These are phyloP conservation scores for Mallotus nudiflorus DNA, from an alignment of 345 rosid species.

Conservation along the genomic window DNA sequence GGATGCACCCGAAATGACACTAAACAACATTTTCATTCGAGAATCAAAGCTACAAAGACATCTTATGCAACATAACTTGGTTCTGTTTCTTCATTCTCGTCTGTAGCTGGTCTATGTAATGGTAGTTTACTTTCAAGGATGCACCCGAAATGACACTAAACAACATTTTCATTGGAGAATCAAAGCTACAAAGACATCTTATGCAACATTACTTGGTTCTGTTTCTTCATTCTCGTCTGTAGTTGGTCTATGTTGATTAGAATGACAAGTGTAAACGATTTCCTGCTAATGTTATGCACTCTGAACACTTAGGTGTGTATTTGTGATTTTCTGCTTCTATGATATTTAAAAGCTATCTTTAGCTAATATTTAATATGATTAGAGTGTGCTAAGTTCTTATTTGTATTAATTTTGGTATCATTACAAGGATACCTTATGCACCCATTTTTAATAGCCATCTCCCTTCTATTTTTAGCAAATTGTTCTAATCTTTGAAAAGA, in stretches of 20 bases:
- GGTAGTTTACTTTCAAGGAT: neutral
- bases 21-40: neutral
- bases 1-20: neutral
- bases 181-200: neutral
- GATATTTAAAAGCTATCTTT: neutral
- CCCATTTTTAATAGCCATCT: no score
- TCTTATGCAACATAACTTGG: no score
- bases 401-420: no score
- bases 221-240: no score
- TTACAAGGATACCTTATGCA: no score
- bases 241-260: no score
- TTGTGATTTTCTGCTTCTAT: neutral
- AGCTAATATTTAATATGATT: neutral
- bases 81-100: no score
- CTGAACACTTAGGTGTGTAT: neutral
- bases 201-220: no score
- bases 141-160: neutral
- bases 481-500: no score
- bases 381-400: no score
- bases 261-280: neutral
- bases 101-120: no score
- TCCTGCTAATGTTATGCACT: neutral
- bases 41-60: neutral
- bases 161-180: neutral
- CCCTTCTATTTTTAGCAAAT: no score